Base-by-base conservation (phyloP, 305 asterid genomes). In the Fraxinus latifolia region DNA sequence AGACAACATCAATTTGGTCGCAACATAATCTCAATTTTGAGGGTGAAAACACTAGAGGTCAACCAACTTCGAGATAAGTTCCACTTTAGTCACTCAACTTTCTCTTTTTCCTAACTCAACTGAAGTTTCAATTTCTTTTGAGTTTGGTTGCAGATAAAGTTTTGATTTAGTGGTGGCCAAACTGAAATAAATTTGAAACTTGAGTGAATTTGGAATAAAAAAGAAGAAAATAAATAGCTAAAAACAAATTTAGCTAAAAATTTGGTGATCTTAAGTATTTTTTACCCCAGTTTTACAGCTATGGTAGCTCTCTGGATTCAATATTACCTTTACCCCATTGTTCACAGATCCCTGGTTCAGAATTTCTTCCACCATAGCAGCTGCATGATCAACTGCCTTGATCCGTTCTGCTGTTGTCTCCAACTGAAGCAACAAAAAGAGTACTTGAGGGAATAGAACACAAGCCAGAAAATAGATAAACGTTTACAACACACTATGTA, bases 311-410 rank as follows among this genome's bases (percentile, higher is more conserved):
- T 74, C 75, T 83, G 47, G 76, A 75, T 17, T 36, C 79, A 77
- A 15, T 76, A 82, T 80, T 82, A 94, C 99, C 94, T 96, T 94
- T 70, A 76, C 83, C 75, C 86, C 94, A 87, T 85, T 84, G 88
- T 82, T 91, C 76, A 62, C 60, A 60, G 83, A 77, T 37, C 93
- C 91, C 80, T 87, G 94, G 83, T 90, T 96, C 85, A 96, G 89
- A 91, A 93, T 92, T 88, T 96, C 98, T 87, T 96, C 99, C 87
- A 96, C 97, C 91, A 91, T 91, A 39, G 97, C 92, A 80, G 98
- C 97, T 44, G 98, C 99, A 82, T 44, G 92, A 87, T 96, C 99
- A 91, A 96, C 98, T 80, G 98, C 98, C 88, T 89, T 94, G 85
- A 94, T 94, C 89, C 96, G 88, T 74, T 94, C 97, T 25, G 86